A percentile compares a stretch with the other conserved stretches of the same genome.
These are phyloP conservation scores for Heritiera fomes DNA, from an alignment of 345 rosid genomes.

Conservation along the genomic window DNA sequence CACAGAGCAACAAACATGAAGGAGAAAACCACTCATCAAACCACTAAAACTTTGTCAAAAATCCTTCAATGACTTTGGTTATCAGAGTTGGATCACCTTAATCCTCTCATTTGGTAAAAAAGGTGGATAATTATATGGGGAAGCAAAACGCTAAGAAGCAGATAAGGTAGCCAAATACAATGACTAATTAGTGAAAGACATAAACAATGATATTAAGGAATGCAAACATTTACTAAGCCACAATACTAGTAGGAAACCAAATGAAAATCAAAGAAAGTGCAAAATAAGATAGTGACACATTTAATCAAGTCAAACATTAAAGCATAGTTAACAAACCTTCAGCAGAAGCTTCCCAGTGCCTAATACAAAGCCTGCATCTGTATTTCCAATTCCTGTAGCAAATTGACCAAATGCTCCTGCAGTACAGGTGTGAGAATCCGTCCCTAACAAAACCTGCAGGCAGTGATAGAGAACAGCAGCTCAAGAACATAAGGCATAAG, in stretches of 20 bases:
- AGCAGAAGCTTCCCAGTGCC: slow-evolving; percentile 94
- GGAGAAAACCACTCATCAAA: background rate
- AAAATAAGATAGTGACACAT: background rate
- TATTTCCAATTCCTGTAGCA: slow-evolving; percentile 98
- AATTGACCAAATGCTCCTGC: slow-evolving; percentile 99
- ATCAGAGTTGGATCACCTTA: background rate
- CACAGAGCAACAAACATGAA: background rate
- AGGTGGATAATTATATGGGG: background rate
- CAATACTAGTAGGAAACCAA: background rate
- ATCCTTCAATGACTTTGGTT: slow-evolving; percentile 1
- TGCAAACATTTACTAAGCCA: background rate
- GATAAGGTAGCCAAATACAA: background rate
- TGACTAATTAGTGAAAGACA: background rate
- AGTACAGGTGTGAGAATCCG: slow-evolving; percentile 97
- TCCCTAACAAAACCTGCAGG: slow-evolving; percentile 81
- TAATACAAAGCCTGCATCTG: slow-evolving; percentile 94
- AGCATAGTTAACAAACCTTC: slow-evolving; percentile 52
- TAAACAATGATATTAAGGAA: background rate
- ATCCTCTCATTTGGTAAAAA: background rate
- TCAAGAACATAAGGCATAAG: background rate
- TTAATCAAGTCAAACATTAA: background rate
- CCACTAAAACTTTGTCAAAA: background rate
- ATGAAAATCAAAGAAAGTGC: background rate
- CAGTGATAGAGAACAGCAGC: slow-evolving; percentile 10
- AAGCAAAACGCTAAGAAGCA: background rate